Evolutionary conservation across 2,329 filamentous ascomycete genomes (phyloP).

Genomic region (Nemania serpens): DNA sequence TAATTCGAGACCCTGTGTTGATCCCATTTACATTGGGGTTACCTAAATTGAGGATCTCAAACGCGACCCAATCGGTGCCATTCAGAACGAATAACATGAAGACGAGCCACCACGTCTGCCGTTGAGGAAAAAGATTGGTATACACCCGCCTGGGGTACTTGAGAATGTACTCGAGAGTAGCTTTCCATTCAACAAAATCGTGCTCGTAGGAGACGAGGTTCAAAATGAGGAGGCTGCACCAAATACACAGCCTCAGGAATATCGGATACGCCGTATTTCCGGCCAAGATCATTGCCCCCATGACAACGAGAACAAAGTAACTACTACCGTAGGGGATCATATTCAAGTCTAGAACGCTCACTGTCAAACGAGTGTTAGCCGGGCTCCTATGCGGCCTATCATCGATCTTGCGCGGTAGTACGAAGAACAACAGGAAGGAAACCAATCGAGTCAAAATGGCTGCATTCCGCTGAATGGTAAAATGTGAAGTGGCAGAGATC

Average conservation of each 20-base stretch:
- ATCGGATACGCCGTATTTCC: conserved; percentile 70
- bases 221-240: conserved; percentile 52
- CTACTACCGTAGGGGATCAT: conserved; percentile 64
- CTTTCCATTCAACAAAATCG: conserved; percentile 49
- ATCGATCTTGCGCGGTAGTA: neutral
- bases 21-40: conserved; percentile 60
- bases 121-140: conserved; percentile 66
- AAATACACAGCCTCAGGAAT: conserved; percentile 64
- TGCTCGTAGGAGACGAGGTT: conserved; percentile 45
- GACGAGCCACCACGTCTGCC: conserved; percentile 69
- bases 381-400: neutral
- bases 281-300: conserved; percentile 64
- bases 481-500: neutral
- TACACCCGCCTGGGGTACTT: conserved; percentile 63
- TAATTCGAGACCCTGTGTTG: conserved; percentile 56
- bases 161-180: conserved; percentile 59
- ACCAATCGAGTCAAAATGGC: too few relatives aligned
- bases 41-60: conserved; percentile 68
- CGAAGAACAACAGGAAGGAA: neutral
- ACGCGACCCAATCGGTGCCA: conserved; percentile 66
- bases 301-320: conserved; percentile 55
- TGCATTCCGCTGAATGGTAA: neutral
- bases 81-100: conserved; percentile 65
- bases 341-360: conserved; percentile 69
- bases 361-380: conserved; percentile 11